A percentile compares a stretch with the other conserved stretches of the same genome.
Conservation (phyloP, 2,329 filamentous ascomycete species). For the Trichoderma koningiopsis region DNA sequence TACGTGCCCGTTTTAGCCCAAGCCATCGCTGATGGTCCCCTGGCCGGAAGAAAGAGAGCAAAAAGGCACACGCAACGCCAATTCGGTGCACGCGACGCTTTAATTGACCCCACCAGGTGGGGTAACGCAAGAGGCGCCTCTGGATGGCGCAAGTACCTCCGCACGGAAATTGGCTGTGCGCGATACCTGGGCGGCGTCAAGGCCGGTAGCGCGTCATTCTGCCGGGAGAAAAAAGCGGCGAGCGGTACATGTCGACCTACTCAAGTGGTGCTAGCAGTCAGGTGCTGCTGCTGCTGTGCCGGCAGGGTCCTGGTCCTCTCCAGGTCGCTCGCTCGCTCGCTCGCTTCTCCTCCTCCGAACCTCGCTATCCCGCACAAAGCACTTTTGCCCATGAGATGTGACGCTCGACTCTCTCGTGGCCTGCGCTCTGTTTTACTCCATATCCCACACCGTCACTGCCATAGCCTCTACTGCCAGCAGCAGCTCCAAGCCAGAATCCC, state of each 20-base stretch:
- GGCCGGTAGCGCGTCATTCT: constrained; percentile 24
- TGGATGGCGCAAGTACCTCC: not conserved
- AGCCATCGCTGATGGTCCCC: not conserved
- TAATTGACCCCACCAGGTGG: constrained; percentile 11
- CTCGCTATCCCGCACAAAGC: constrained; percentile 22
- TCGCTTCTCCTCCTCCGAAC: constrained; percentile 23
- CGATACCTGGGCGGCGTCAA: constrained; percentile 5
- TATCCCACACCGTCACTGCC: not conserved
- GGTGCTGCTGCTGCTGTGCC: constrained; percentile 20
- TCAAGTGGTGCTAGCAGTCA: constrained; percentile 11
- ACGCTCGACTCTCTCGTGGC: not conserved
- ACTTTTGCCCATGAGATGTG: constrained; percentile 18
- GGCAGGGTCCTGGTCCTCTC: constrained; percentile 6
- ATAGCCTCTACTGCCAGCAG: not conserved
- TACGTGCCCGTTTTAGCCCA: not conserved
- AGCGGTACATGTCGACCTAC: not conserved
- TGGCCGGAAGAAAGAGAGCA: not conserved
- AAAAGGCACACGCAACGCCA: constrained; percentile 22
- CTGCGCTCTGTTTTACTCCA: not conserved
- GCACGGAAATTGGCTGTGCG: not conserved
- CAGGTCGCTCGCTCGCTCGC: not conserved
- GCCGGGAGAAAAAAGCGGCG: not conserved
- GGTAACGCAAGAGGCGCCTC: not conserved
- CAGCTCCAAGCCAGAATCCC: not conserved
- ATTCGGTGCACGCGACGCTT: constrained; percentile 23